Percentiles rank a stretch among this genome's conserved stretches.
phyloP scores from a whole-genome alignment of 768 basidiomycete species.

The Lyophyllum decastes region DNA sequence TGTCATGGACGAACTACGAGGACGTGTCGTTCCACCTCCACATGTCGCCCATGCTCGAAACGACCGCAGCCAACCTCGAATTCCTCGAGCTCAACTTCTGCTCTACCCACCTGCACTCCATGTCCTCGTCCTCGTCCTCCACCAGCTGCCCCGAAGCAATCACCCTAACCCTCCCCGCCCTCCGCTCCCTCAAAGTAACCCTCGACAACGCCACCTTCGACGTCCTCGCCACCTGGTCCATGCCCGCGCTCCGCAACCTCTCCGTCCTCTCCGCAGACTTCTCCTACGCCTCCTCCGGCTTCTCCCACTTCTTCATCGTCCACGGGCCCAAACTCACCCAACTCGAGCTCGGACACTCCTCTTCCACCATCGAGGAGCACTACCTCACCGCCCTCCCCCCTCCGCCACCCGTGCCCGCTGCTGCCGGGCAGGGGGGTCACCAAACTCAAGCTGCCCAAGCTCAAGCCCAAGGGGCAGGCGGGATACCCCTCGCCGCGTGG shows the following conservation, averaged over 20 bases:
- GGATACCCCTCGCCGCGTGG: constrained; percentile 60
- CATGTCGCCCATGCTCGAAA: constrained; percentile 53
- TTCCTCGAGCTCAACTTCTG: constrained; percentile 70
- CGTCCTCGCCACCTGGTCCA: constrained; percentile 64
- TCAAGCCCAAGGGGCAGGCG: no score
- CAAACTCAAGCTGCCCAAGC: no score
- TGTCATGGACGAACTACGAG: constrained; percentile 77
- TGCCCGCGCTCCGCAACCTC: constrained; percentile 64
- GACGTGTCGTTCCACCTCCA: constrained; percentile 57
- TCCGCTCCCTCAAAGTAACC: constrained; percentile 69
- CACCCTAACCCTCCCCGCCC: constrained; percentile 55
- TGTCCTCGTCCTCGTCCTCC: constrained; percentile 15
- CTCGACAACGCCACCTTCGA: constrained; percentile 73
- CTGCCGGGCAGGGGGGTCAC: no score
- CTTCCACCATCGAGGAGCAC: constrained; percentile 66
- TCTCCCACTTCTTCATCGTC: constrained; percentile 62
- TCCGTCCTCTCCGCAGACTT: constrained; percentile 74
- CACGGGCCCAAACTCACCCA: constrained; percentile 65
- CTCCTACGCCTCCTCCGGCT: constrained; percentile 65
- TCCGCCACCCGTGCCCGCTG: constrained; percentile 32
- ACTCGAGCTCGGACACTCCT: constrained; percentile 74
- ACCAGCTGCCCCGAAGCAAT: constrained; percentile 18
- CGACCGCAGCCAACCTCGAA: constrained; percentile 55
- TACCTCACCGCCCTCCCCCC: constrained; percentile 51
- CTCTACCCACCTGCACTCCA: constrained; percentile 43